A percentile compares a stretch with the other conserved stretches of the same genome.
Conservation (phyloP, 768 basidiomycete genomes). For the Psilocybe azurescens region DNA sequence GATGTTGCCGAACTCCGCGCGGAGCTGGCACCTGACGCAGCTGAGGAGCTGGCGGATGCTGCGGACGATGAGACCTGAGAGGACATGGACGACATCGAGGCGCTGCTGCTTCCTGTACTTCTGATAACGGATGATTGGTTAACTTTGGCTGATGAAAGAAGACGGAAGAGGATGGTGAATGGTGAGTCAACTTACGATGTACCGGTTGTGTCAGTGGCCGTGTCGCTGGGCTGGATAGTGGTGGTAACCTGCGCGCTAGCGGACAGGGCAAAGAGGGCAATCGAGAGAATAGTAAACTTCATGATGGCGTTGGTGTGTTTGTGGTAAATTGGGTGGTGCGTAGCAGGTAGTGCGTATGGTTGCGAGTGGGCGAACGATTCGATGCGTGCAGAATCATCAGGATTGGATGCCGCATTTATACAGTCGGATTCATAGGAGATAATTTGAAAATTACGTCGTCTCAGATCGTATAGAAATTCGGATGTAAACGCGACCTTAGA, state of each 20-base stretch:
- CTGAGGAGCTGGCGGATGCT: conserved; percentile 5
- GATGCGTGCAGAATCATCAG: too few species aligned
- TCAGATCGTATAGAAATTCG: not conserved
- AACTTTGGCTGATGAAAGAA: not conserved
- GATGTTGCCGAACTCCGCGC: conserved; percentile 6
- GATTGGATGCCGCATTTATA: not conserved
- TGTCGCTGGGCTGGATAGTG: not conserved
- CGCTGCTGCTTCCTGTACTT: not conserved
- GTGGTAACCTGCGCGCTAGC: conserved; percentile 4
- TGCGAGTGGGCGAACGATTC: not conserved
- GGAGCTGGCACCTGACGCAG: conserved; percentile 5
- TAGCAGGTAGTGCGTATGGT: not conserved
- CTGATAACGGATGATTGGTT: not conserved
- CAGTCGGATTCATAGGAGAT: not conserved
- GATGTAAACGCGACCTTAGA: not conserved
- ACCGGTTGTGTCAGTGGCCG: not conserved
- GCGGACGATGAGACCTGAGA: not conserved
- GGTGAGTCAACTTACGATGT: not conserved
- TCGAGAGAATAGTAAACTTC: not conserved
- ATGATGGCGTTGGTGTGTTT: not conserved
- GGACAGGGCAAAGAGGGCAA: conserved; percentile 1
- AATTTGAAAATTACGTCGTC: not conserved
- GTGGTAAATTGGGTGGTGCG: not conserved
- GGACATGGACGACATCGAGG: conserved; percentile 3
- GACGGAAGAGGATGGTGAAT: not conserved